These are phyloP conservation scores for Suillus sp. DNA, from an alignment of 768 basidiomycete genomes.

Conservation along the genomic window DNA sequence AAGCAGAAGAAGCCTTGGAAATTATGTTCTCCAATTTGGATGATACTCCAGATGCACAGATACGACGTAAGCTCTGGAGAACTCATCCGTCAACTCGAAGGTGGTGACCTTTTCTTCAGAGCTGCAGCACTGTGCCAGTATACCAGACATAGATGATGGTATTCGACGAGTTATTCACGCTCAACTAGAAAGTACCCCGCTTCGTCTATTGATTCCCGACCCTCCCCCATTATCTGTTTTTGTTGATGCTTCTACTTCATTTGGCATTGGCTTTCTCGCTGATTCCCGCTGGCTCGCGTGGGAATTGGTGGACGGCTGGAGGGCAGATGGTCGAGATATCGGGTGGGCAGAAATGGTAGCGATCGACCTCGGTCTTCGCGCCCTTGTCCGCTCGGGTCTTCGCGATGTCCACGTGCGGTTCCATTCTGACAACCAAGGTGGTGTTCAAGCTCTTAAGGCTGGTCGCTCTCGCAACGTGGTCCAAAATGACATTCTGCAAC, in stretches of 20 bases:
- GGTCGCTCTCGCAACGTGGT: not conserved
- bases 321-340: constrained; percentile 33
- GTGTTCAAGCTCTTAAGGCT: constrained; percentile 25
- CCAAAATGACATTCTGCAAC: constrained; percentile 11
- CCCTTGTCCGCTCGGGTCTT: constrained; percentile 29
- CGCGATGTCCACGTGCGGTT: constrained; percentile 29
- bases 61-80: not conserved
- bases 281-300: constrained; percentile 42
- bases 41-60: not conserved
- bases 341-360: constrained; percentile 50
- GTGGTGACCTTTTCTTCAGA: not conserved
- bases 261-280: constrained; percentile 44
- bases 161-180: not conserved
- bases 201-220: constrained; percentile 12
- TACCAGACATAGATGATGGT: not conserved
- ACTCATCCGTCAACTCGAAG: not conserved
- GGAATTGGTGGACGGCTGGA: constrained; percentile 37
- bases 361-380: constrained; percentile 42
- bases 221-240: constrained; percentile 22
- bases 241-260: constrained; percentile 43
- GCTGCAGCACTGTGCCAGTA: not conserved
- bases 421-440: constrained; percentile 44
- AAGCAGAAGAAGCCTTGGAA: not conserved
- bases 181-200: constrained; percentile 1
- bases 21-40: not conserved